phyloP scores from a whole-genome alignment of 2,329 filamentous ascomycete genomes.

The Nannizziopsis barbatae region DNA sequence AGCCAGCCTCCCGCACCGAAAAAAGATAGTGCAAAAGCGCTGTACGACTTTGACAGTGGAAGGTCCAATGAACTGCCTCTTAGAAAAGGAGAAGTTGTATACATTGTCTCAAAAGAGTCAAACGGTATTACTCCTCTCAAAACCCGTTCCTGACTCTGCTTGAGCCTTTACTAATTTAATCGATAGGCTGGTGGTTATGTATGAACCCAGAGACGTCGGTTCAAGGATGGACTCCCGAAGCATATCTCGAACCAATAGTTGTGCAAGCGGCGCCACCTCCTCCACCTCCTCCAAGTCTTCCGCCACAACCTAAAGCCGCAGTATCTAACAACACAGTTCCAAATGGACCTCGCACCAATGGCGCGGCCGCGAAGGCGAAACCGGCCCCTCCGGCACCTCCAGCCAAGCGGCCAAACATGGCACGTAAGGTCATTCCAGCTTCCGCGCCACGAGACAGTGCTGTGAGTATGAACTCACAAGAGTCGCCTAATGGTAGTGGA shows the following conservation, averaged over 20 bases:
- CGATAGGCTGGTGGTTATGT: conserved; percentile 85
- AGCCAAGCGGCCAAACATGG: conserved; percentile 62
- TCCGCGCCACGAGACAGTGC: conserved; percentile 57
- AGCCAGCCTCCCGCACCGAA: conserved; percentile 47
- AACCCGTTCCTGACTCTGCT: neutral
- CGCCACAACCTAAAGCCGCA: conserved; percentile 50
- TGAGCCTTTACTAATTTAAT: conserved; percentile 21
- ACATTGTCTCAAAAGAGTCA: conserved; percentile 85
- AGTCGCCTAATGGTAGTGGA: conserved; percentile 52
- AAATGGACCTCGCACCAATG: conserved; percentile 29
- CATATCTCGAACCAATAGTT: conserved; percentile 71
- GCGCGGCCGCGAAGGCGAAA: conserved; percentile 46
- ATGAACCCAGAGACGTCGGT: conserved; percentile 55
- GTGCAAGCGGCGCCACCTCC: conserved; percentile 49
- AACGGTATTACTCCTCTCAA: conserved; percentile 57
- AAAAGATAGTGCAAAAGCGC: conserved; percentile 73
- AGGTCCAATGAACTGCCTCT: conserved; percentile 77
- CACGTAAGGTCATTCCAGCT: conserved; percentile 58
- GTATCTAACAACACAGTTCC: conserved; percentile 34
- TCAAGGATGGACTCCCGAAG: conserved; percentile 90
- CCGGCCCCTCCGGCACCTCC: conserved; percentile 66
- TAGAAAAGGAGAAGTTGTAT: conserved; percentile 65
- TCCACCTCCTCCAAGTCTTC: conserved; percentile 46
- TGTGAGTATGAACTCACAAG: conserved; percentile 35
- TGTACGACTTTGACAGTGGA: conserved; percentile 85